These are phyloP conservation scores for Heliamphora pulchella DNA, from an alignment of 179 eudicot species.

Conservation along the genomic window DNA sequence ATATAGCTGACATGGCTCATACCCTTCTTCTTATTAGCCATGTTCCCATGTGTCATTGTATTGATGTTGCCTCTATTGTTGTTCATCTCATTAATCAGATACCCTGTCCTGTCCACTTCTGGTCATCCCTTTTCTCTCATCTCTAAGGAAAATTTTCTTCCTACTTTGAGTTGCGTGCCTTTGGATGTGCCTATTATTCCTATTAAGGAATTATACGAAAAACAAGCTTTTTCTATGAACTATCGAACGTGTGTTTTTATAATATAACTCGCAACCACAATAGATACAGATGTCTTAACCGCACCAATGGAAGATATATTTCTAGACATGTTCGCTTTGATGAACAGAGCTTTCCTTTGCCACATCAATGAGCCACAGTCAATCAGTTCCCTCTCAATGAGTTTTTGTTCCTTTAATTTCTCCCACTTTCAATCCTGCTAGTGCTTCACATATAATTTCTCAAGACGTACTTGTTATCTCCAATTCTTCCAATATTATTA, in stretches of 20 bases:
- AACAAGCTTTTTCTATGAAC: neutral
- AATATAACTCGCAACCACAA: neutral
- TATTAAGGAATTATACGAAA: neutral
- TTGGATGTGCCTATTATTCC: neutral
- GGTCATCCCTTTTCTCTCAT: neutral
- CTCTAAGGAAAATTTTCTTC: neutral
- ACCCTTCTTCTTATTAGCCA: neutral
- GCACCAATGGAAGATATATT: neutral
- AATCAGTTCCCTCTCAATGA: neutral
- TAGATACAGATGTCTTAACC: neutral
- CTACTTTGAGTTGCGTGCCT: neutral
- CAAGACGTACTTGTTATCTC: no score
- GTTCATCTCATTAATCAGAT: neutral
- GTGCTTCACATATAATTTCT: no score
- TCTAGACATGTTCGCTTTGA: neutral
- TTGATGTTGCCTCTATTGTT: neutral
- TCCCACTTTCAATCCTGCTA: neutral
- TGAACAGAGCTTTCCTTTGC: neutral
- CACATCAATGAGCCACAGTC: no score
- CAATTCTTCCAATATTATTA: no score
- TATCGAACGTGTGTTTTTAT: neutral
- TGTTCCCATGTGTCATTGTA: neutral
- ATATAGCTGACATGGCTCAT: neutral
- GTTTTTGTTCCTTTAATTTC: neutral
- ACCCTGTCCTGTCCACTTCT: neutral